Evolutionary conservation across 257 asterid genomes (phyloP).

Genomic region (Solanum sitiens): DNA sequence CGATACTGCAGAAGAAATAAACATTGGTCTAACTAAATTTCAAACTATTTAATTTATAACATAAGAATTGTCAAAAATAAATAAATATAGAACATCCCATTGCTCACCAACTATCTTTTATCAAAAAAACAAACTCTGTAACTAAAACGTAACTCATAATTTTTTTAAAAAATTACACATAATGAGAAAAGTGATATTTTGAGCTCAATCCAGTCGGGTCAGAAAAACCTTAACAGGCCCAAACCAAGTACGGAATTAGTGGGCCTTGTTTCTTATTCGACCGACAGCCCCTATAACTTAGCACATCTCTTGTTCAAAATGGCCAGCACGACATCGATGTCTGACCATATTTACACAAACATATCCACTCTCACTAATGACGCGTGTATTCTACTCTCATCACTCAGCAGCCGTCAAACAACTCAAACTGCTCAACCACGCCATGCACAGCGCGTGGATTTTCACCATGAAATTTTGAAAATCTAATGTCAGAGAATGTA

Average conservation of each 20-base stretch:
- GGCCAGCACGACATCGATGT: not conserved
- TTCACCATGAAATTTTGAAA: not conserved
- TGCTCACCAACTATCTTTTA: not conserved
- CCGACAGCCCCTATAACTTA: slow-evolving; percentile 2
- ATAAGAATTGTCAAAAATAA: not conserved
- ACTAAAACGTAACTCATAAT: not conserved
- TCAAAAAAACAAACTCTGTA: not conserved
- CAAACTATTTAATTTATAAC: too few relatives aligned
- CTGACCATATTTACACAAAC: not conserved
- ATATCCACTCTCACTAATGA: not conserved
- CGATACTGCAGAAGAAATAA: not conserved
- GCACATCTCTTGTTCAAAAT: not conserved
- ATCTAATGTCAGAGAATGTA: slow-evolving; percentile 12
- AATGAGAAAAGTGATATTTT: not conserved
- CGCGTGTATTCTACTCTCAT: not conserved
- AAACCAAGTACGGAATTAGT: not conserved
- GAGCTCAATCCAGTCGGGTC: not conserved
- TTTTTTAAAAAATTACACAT: not conserved
- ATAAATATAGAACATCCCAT: not conserved
- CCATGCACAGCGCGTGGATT: not conserved
- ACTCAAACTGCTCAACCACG: not conserved
- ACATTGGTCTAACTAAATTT: not conserved
- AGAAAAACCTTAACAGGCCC: not conserved
- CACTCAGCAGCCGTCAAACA: not conserved
- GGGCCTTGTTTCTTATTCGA: not conserved